Base-by-base conservation (phyloP, 192 early-diverging fungal species). In the Coemansia sp. region DNA sequence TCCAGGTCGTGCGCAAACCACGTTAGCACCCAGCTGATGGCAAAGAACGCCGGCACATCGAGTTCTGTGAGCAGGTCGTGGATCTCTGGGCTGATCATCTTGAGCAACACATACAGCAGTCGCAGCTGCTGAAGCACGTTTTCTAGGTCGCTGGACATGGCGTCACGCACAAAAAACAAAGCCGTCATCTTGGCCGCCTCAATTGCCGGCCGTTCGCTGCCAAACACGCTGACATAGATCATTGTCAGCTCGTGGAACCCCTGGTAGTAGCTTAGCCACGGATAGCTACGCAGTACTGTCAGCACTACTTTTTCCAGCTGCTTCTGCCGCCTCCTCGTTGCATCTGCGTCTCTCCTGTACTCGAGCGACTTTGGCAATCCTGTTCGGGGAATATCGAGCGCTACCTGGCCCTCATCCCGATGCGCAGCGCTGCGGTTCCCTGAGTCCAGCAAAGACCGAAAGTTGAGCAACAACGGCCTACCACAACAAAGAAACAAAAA, bases 1-100 rank as follows among this genome's bases (percentile, higher is more conserved):
- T 71, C 67, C n/a, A 91, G 20, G 56, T 89, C 83, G 60, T 91
- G 89, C 24, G 82, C 83, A 60, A 84, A 87, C 89, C 89, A 91
- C n/a, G 89, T 89, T 47, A 89, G 61, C 56, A 88, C 72, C 87
- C 87, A 89, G 58, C 85, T 86, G 46, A 91, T 72, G 28, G 83
- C 85, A 67, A 88, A 91, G 53, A 83, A 86, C 24, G 88, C 86
- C 51, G 83, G 81, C 20, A 89, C 73, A 28, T 81, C 75, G 28
- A 78, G 62, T 27, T 70, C 68, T 0, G 29, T 48, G 51, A 82
- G 67, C 57, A 78, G 11, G 14, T 16, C 57, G 42, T 78, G 69
- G 11, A 82, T 54, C 5, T 67, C 55, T 16, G 78, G 78, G 36
- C 57, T 60, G 8, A 51, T 68, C 16, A 18, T 27, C n/a, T 56